Conservation (phyloP, 495 filamentous ascomycete genomes). For the Xylaria sp. region DNA sequence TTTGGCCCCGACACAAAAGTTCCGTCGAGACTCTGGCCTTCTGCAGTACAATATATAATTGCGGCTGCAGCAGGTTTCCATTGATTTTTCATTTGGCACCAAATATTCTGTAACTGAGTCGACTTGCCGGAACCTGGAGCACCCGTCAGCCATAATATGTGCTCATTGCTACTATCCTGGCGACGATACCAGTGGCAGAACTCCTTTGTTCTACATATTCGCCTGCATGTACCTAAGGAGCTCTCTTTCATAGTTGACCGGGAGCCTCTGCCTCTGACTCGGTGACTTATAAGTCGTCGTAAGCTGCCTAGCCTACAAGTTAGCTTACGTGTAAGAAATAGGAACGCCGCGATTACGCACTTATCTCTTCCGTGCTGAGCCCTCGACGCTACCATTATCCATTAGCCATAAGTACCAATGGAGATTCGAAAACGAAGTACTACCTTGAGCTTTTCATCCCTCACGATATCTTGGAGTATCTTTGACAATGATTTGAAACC, state of each 20-base stretch:
- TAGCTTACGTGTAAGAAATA: not conserved
- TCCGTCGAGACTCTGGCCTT: constrained; percentile 34
- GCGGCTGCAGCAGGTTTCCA: constrained; percentile 40
- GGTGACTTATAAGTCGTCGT: not conserved
- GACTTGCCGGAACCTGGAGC: constrained; percentile 46
- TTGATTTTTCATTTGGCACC: constrained; percentile 39
- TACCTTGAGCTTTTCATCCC: constrained; percentile 25
- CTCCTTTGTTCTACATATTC: constrained; percentile 46
- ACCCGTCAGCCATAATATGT: constrained; percentile 48
- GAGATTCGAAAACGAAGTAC: not conserved
- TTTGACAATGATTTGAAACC: constrained; percentile 37
- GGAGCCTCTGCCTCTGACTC: not conserved
- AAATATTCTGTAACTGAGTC: constrained; percentile 41
- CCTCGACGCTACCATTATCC: constrained; percentile 28
- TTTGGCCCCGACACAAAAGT: not conserved
- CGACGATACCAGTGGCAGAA: constrained; percentile 48
- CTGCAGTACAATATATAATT: constrained; percentile 40
- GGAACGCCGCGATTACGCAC: constrained; percentile 20
- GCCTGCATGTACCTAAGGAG: constrained; percentile 39
- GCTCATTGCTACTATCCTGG: constrained; percentile 38
- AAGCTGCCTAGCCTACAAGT: constrained; percentile 12
- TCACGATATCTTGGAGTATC: constrained; percentile 10
- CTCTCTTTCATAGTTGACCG: not conserved
- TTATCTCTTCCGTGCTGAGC: constrained; percentile 36
- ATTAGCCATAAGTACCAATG: not conserved